A percentile compares a stretch with the other conserved stretches of the same genome.
Conservation (phyloP, 108 stramenopile species). For the Cyclostephanos invisitatus region DNA sequence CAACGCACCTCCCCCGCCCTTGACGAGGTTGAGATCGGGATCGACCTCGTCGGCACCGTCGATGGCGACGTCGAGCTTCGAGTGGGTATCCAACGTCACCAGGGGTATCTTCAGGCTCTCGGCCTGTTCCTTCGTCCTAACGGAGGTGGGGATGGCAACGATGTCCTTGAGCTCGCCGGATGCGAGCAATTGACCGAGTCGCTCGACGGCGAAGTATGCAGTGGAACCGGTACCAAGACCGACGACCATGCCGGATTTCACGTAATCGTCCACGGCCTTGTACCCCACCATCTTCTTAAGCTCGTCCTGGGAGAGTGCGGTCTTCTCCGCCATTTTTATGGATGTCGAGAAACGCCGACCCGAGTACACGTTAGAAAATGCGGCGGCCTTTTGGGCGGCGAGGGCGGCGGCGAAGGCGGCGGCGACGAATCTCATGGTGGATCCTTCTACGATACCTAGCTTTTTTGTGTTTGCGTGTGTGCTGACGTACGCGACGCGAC, state of each 20-base stretch:
- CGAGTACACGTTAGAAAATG: background rate
- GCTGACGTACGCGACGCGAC: too few species aligned
- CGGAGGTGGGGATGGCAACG: constrained; percentile 96
- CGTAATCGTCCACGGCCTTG: constrained; percentile 92
- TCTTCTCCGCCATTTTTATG: background rate
- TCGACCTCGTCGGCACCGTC: constrained; percentile 99
- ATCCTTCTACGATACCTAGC: too few species aligned
- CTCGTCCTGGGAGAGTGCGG: constrained; percentile 72
- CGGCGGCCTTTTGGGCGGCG: background rate
- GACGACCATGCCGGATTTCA: constrained; percentile 95
- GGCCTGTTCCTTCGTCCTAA: constrained; percentile 96
- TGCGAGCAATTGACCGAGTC: constrained; percentile 91
- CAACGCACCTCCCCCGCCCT: constrained; percentile 97
- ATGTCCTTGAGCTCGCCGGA: constrained; percentile 93
- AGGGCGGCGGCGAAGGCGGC: background rate
- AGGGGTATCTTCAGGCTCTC: constrained; percentile 91
- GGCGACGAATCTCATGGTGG: background rate
- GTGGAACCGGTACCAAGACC: constrained; percentile 99
- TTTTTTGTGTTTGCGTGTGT: too few species aligned
- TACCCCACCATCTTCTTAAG: constrained; percentile 91
- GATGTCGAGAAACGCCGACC: background rate
- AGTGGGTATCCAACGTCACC: constrained; percentile 92
- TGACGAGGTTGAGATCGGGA: constrained; percentile 93
- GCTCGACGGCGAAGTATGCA: constrained; percentile 97
- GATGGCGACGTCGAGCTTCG: constrained; percentile 97